These are phyloP conservation scores for Trichosporon sp. DNA, from an alignment of 1,284 basidiomycete species.

Conservation along the genomic window DNA sequence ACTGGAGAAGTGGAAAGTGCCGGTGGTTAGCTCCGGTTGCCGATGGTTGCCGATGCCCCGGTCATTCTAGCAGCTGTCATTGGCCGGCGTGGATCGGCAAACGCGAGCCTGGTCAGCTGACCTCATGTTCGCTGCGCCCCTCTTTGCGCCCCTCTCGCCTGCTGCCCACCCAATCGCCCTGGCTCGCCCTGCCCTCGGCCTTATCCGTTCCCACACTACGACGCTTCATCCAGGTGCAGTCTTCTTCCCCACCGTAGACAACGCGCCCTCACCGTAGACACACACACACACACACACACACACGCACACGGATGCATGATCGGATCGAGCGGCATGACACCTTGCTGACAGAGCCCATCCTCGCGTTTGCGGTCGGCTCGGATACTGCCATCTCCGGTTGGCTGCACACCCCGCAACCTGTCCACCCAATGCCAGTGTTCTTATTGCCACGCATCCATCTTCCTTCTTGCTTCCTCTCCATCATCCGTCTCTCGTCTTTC, in stretches of 20 bases:
- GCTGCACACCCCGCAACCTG: background rate
- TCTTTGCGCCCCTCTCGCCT: background rate
- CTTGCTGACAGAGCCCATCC: background rate
- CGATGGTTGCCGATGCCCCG: conserved; percentile 4
- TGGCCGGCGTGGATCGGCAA: background rate
- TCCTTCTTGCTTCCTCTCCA: background rate
- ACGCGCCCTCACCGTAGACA: no score
- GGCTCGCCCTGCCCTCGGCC: background rate
- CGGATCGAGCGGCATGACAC: no score
- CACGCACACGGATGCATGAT: no score
- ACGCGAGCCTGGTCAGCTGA: conserved; percentile 14
- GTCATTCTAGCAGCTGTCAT: background rate
- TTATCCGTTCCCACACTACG: conserved; percentile 12
- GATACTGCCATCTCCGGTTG: conserved; percentile 1
- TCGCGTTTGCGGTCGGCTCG: background rate
- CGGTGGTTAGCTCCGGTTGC: background rate
- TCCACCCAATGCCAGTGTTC: background rate
- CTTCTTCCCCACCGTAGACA: no score
- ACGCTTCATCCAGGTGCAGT: background rate
- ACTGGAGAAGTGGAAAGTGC: no score
- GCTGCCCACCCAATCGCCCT: background rate
- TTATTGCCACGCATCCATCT: background rate
- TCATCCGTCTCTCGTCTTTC: background rate
- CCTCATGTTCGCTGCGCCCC: background rate
- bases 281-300: no score